Conservation (phyloP, 2,329 filamentous ascomycete species). For the Aspergillus clavatus region DNA sequence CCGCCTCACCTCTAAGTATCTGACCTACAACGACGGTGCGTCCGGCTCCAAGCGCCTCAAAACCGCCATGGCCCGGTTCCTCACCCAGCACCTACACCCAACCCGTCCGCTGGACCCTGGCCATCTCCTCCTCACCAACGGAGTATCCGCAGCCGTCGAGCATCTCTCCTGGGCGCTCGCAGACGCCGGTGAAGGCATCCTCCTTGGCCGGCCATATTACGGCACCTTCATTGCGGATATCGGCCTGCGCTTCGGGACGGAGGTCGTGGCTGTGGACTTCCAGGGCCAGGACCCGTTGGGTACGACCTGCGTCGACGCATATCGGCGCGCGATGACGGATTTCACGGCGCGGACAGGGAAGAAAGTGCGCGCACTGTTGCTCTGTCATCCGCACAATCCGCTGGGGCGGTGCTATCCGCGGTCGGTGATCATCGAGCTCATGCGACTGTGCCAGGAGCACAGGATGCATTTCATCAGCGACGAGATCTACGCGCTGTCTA, state of each 20-base stretch:
- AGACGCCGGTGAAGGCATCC: constrained; percentile 32
- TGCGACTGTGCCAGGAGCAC: constrained; percentile 49
- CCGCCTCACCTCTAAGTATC: constrained; percentile 25
- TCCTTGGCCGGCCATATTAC: constrained; percentile 40
- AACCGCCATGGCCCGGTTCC: constrained; percentile 27
- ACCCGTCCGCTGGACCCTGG: constrained; percentile 19
- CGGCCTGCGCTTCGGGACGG: constrained; percentile 38
- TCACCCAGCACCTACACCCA: constrained; percentile 30
- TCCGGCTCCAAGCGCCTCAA: constrained; percentile 24
- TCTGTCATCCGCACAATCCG: constrained; percentile 52
- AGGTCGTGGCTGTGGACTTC: constrained; percentile 45
- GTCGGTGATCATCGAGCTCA: constrained; percentile 37
- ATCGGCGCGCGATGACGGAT: constrained; percentile 41
- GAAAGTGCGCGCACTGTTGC: constrained; percentile 46
- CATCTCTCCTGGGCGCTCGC: constrained; percentile 30
- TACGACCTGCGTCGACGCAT: constrained; percentile 37
- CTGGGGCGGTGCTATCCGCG: constrained; percentile 47
- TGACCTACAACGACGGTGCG: constrained; percentile 39
- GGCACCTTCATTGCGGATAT: constrained; percentile 48
- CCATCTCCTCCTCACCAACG: constrained; percentile 33
- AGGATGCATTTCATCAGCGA: constrained; percentile 53
- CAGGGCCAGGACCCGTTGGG: constrained; percentile 43
- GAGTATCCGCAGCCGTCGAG: constrained; percentile 33
- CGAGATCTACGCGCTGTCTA: constrained; percentile 55
- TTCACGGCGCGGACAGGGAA: constrained; percentile 36